These are phyloP conservation scores for Dendrobium chrysotoxum DNA, from an alignment of 106 monocot species.

Conservation along the genomic window DNA sequence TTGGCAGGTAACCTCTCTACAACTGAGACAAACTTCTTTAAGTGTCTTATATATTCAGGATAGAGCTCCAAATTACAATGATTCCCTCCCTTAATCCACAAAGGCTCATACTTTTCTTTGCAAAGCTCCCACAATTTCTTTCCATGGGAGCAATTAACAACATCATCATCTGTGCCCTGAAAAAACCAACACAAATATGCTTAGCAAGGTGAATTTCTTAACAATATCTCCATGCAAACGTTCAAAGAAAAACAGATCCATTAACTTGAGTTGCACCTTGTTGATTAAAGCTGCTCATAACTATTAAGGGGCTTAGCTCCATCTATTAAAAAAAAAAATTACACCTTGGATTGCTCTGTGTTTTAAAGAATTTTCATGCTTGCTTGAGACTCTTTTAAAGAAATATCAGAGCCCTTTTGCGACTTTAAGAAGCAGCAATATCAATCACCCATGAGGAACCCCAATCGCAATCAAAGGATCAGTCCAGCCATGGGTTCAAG, in stretches of 20 bases:
- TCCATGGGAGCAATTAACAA: constrained; percentile 74
- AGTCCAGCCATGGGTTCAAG: too few species aligned
- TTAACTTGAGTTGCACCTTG: neutral
- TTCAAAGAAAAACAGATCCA: neutral
- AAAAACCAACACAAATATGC: constrained; percentile 3
- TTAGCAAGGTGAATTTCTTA: too few species aligned
- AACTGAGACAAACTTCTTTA: constrained; percentile 55
- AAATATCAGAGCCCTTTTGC: too few species aligned
- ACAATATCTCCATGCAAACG: neutral
- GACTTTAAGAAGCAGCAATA: too few species aligned
- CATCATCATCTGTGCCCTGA: constrained; percentile 69
- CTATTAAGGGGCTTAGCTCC: too few species aligned
- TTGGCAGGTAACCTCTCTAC: constrained; percentile 40
- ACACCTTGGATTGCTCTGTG: too few species aligned
- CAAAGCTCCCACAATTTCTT: constrained; percentile 59
- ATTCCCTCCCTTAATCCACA: constrained; percentile 66
- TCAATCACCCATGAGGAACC: too few species aligned
- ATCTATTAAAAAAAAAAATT: too few species aligned
- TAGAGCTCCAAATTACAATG: constrained; percentile 79
- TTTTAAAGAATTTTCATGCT: too few species aligned
- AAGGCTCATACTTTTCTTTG: constrained; percentile 68
- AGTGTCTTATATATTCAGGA: constrained; percentile 65
- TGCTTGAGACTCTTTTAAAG: too few species aligned
- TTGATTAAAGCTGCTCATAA: neutral
- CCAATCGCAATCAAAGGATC: too few species aligned